Evolutionary conservation across 2,329 filamentous ascomycete genomes (phyloP), one percentile per base, ranked within the genome.

Genomic region (Beauveria sp.): DNA sequence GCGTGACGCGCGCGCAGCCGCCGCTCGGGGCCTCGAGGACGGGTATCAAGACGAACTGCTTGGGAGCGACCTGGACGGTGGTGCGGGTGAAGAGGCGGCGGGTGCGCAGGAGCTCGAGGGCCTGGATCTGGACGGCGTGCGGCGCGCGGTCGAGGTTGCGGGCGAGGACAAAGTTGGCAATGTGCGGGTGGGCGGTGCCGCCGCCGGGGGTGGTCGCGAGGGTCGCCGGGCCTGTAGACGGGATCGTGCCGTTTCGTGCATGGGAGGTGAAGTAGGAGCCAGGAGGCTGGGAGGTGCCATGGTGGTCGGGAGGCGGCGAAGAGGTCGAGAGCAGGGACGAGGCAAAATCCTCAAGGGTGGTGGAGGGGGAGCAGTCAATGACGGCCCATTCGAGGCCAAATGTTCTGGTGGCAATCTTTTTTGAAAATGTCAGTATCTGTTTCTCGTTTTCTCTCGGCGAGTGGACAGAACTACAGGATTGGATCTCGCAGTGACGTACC

Each of bases 151-250:
- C 86, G 57, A 97, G 84, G 70, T 96, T 85, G 66, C 86, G 89
- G 2, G 90, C 90, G 57, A 99, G 82, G 24, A 97, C 80, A 12
- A 97, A 80, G 73, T 96, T 92, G 64, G 91, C 89, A 65, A 96
- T 89, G 58, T 79, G 71, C 12, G 70, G 68, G 18, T 69, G 62
- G 10, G 37, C 22, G 43, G 8, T 51, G 53, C 34, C 47, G 14
- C 48, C 22, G 50, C 58, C 30, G 14, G 22, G 43, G 10, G 41
- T 43, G 10, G 43, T 30, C 2, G 67, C 64, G 64, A n/a, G 59
- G 64, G 34, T 64, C 55, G n/a, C 41, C 26, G 12, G 22, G 20
- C 12, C 52, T 22, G 16, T 55, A 6, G 44, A 16, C 3, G 55
- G 43, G n/a, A 14, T 46, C 34, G 9, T 63, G 40, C 50, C 55